Evolutionary conservation across 225 moss, liverwort and hornwort species (phyloP), one percentile per base, ranked within the genome.

Genomic region (Anthoceros angustus): DNA sequence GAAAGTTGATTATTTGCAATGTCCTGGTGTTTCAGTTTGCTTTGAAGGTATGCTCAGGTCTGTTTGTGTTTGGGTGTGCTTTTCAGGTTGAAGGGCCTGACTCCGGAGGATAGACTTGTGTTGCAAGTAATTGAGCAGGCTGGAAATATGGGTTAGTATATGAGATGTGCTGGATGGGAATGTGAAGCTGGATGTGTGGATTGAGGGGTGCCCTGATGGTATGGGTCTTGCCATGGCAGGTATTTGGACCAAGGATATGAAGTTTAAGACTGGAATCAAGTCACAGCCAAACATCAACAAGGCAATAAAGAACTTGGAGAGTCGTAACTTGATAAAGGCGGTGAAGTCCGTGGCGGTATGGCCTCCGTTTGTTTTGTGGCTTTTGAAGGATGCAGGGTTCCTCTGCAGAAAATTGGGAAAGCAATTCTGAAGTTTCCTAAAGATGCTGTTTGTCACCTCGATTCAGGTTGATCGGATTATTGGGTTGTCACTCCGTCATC

Each of bases 241-340:
- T 64, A 98, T 98, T 69, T 98, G 91, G 91, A 89, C 87, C 55
- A 87, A 84, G 70, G 95, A 98, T 77, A 70, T 92, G 25, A 98
- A 87, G 70, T 79, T 78, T 70, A 85, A 70, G 70, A 89, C 86
- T 55, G 55, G 55, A 14, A 91, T 91, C 72, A 77, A 88, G 80
- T 88, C 91, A 64, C 88, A 91, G 70, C 95, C 88, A 63, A 91
- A 91, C 72, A 79, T 98, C 32, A 84, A 85, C n/a, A 98, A 98
- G 73, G 95, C 95, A 32, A 75, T 98, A 62, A 92, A 98, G 71
- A 87, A 70, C 76, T 77, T 98, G 68, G 95, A 92, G 68, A 80
- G 83, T 38, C 85, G 91, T 38, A 86, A 79, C 68, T 80, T 98
- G 78, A 88, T 91, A 18, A 98, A 91, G 75, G 81, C 84, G 60